A percentile compares a stretch with the other conserved stretches of the same genome.
These are phyloP conservation scores for Cryphonectria radicalis DNA, from an alignment of 2,329 filamentous ascomycete genomes.

Conservation along the genomic window DNA sequence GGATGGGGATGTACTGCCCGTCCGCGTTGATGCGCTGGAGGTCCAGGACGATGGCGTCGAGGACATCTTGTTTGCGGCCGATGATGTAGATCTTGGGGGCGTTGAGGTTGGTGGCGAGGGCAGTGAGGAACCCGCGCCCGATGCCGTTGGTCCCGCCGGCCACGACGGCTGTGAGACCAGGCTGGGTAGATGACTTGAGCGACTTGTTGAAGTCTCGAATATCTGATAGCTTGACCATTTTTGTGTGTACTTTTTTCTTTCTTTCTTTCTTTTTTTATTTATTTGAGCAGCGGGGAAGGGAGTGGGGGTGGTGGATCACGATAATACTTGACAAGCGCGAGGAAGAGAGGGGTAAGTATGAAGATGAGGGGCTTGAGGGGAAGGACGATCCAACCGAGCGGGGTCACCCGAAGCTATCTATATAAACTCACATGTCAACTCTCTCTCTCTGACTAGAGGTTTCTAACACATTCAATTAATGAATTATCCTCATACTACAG, in stretches of 20 bases:
- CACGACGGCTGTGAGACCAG: conserved; percentile 33
- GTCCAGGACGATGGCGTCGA: conserved; percentile 40
- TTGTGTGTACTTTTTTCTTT: too few species aligned
- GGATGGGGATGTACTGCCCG: conserved; percentile 46
- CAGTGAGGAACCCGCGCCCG: conserved; percentile 46
- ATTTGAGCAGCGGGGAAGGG: too few species aligned
- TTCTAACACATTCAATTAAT: too few species aligned
- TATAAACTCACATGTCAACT: too few species aligned
- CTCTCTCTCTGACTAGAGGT: too few species aligned
- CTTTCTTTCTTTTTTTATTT: too few species aligned
- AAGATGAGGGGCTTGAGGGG: too few species aligned
- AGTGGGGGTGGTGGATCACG: not conserved
- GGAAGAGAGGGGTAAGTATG: too few species aligned
- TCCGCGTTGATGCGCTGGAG: conserved; percentile 42
- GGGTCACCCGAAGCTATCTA: too few species aligned
- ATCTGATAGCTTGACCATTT: not conserved
- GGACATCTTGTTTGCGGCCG: conserved; percentile 40
- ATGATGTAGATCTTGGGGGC: conserved; percentile 49
- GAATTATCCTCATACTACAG: too few species aligned
- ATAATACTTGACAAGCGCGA: too few species aligned
- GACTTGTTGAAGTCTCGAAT: conserved; percentile 2
- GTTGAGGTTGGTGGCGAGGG: conserved; percentile 42
- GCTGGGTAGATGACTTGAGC: conserved; percentile 4
- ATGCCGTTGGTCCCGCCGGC: conserved; percentile 53
- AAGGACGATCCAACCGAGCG: too few species aligned